phyloP scores from a whole-genome alignment of 129 eudicot species.

The Silybum marianum region DNA sequence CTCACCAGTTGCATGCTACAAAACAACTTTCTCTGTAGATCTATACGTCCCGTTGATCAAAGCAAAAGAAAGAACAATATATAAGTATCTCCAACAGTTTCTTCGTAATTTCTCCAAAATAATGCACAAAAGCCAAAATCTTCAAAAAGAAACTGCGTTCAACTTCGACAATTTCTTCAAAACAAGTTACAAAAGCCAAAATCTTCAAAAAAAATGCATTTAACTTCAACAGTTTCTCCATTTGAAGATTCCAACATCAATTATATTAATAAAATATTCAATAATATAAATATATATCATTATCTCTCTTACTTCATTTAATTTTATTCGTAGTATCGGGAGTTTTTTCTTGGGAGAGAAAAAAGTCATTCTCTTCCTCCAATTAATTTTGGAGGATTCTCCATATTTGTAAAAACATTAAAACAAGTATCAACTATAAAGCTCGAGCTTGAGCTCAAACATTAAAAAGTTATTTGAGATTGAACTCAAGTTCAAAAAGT shows the following conservation, averaged over 20 bases:
- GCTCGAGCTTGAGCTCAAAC: too few relatives aligned
- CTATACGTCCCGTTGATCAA: slow-evolving; percentile 78
- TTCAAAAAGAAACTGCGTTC: too few relatives aligned
- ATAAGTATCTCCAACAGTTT: not conserved
- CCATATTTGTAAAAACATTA: not conserved
- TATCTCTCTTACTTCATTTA: not conserved
- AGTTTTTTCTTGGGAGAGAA: not conserved
- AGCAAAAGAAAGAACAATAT: not conserved
- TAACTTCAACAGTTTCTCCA: not conserved
- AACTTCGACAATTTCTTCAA: too few relatives aligned
- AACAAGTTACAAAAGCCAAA: too few relatives aligned
- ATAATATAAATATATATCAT: not conserved
- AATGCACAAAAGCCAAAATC: too few relatives aligned
- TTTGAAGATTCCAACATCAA: not conserved
- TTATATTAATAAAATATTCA: not conserved
- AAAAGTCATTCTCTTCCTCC: not conserved
- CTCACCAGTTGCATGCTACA: slow-evolving; percentile 98
- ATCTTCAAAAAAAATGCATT: too few relatives aligned
- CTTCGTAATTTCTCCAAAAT: too few relatives aligned
- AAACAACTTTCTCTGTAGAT: slow-evolving; percentile 86
- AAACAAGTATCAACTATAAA: too few relatives aligned
- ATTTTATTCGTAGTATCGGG: too few relatives aligned
- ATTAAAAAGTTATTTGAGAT: too few relatives aligned
- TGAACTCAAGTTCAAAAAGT: too few relatives aligned
- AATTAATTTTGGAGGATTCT: not conserved